Conservation (phyloP, 441 rosid genomes). For the Pelargonium citronellum region DNA sequence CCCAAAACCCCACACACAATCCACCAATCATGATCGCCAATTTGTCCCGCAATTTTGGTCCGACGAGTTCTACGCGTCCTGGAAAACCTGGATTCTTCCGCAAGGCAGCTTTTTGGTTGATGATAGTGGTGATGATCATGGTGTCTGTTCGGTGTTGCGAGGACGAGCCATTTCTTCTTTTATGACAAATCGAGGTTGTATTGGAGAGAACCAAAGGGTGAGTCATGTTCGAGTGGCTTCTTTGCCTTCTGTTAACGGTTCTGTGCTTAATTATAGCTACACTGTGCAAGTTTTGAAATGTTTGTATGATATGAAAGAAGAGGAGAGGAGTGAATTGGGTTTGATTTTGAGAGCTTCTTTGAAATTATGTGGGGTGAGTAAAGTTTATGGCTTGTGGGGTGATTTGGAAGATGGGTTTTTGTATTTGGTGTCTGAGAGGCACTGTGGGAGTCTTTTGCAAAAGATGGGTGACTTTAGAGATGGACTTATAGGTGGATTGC, state of each 20-base stretch:
- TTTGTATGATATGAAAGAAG: slow-evolving; percentile 48
- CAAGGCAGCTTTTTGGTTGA: slow-evolving; percentile 37
- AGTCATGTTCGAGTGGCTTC: slow-evolving; percentile 46
- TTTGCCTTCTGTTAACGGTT: slow-evolving; percentile 28
- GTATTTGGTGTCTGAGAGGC: slow-evolving; percentile 57
- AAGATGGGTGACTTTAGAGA: slow-evolving; percentile 19
- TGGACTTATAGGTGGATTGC: slow-evolving; percentile 32
- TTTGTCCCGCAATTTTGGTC: slow-evolving; percentile 55
- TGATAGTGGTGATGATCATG: neutral
- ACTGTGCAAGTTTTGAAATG: slow-evolving; percentile 41
- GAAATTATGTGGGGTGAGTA: slow-evolving; percentile 32
- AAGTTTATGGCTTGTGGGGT: slow-evolving; percentile 70
- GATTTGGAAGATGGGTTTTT: slow-evolving; percentile 47
- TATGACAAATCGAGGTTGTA: no score
- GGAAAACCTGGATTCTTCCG: slow-evolving; percentile 57
- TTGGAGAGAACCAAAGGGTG: slow-evolving; percentile 28
- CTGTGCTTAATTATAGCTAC: slow-evolving; percentile 46
- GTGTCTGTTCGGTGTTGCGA: slow-evolving; percentile 17
- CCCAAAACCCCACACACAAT: slow-evolving; percentile 13
- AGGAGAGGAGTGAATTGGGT: slow-evolving; percentile 40
- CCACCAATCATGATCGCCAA: slow-evolving; percentile 17
- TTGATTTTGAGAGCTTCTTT: slow-evolving; percentile 30
- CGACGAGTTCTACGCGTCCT: slow-evolving; percentile 48
- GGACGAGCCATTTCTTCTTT: slow-evolving; percentile 13
- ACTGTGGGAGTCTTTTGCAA: slow-evolving; percentile 21